Conservation (phyloP, 805 yeast genomes). For the Zygosaccharomyces rouxii region DNA sequence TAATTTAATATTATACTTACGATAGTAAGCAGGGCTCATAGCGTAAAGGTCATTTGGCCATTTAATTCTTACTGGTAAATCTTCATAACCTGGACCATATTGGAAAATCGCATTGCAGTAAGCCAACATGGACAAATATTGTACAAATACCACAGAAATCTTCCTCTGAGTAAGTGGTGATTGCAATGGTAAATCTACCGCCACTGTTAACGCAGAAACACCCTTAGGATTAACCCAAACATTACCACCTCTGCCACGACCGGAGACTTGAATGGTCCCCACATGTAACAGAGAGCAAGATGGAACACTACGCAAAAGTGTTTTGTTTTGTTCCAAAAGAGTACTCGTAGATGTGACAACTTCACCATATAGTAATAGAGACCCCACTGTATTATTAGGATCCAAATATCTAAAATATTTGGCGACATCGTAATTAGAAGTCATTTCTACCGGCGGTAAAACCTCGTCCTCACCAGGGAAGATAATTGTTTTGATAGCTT, state of each 20-base stretch:
- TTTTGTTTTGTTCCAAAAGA: constrained; percentile 67
- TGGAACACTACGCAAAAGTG: constrained; percentile 48
- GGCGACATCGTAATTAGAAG: constrained; percentile 70
- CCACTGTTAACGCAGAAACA: constrained; percentile 74
- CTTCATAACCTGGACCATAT: constrained; percentile 60
- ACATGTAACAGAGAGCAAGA: constrained; percentile 35
- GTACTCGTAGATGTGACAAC: constrained; percentile 86
- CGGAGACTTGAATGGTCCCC: constrained; percentile 83
- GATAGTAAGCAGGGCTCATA: constrained; percentile 56
- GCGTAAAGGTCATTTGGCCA: constrained; percentile 97
- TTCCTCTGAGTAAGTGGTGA: constrained; percentile 44
- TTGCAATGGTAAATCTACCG: constrained; percentile 46
- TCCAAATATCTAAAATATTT: constrained; percentile 44
- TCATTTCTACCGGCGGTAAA: constrained; percentile 47
- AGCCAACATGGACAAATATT: constrained; percentile 80
- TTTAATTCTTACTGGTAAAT: constrained; percentile 74
- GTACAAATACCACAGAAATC: constrained; percentile 74
- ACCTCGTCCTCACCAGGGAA: constrained; percentile 39
- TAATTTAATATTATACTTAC: constrained; percentile 25
- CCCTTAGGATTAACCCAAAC: constrained; percentile 95
- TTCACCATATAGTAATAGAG: constrained; percentile 70
- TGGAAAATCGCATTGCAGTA: constrained; percentile 68
- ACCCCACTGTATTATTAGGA: constrained; percentile 48
- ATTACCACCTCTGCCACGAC: constrained; percentile 93
- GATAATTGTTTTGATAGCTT: constrained; percentile 50